Evolutionary conservation across 768 basidiomycete genomes (phyloP), one percentile per base, ranked within the genome.

Genomic region (Paxillus involutus): DNA sequence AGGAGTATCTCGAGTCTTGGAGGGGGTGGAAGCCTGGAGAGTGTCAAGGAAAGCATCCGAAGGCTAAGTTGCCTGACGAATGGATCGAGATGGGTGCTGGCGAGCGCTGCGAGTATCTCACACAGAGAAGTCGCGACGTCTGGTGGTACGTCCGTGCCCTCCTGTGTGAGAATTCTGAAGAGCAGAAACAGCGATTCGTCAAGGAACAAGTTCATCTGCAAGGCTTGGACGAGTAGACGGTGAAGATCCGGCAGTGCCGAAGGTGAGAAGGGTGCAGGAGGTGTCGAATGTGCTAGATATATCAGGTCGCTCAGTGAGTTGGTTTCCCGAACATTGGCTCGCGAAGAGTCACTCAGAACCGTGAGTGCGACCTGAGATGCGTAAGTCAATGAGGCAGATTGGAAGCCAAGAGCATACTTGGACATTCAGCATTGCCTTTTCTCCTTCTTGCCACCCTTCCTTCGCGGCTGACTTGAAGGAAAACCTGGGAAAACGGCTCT

Each of bases 181-280:
- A 89, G 75, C 45, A 87, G 59, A 13, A 82, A 76, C n/a, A 90
- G 69, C 1, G 80, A 70, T 61, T 86, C 84, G 58, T 88, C 86
- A 17, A 88, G 64, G 3, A 78, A 73, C 29, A 71, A 59, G 58
- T 82, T 83, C 6, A 77, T 66, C 61, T 84, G 81, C 19, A 91
- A 65, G 2, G 80, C 80, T 13, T 74, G 63, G 24, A 85, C 55
- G 16, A 86, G 57, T 4, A 77, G 57, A 0, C 75, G 77, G n/a
- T 75, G 61, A 29, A 82, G 50, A 29, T 71, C 52, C 3, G 62
- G 49, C n/a, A 60, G 40, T 1, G 49, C 42, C 45, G 55, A 56
- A 6, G 56, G 36, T 13, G 61, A 35, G 29, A 68, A 32, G 4
- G 52, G 45, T 6, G 56, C 47, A 4, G 64, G 56, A 29, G 59